Evolutionary conservation across 768 basidiomycete species (phyloP), one percentile per base, ranked within the genome.

Genomic region (Suillus sp.): DNA sequence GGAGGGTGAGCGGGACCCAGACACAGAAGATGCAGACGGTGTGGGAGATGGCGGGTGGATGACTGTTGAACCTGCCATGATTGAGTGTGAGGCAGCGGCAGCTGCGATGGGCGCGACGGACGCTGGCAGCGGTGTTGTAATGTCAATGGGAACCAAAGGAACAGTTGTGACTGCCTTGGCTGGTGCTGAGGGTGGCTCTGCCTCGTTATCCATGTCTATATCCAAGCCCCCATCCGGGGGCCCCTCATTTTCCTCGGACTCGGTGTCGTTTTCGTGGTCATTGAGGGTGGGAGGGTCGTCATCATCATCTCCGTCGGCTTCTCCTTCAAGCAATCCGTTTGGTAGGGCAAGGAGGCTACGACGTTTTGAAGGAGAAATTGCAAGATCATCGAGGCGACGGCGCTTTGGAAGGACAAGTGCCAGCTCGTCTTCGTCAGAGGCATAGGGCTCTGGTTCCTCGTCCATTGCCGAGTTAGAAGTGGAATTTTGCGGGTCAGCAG

Each of bases 61-160:
- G 54, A 80, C 72, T 13, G 74, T 67, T 1, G 81, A 76, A 25
- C 79, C 80, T 8, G 82, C 79, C 80, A 83, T 83, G 42, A 82
- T 83, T 14, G 83, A 81, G n/a, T 80, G 79, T 4, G 79, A 76
- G 7, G 81, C 78, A 0, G 77, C 80, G 5, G 78, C 77, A 1
- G 77, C 75, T 42, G 74, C 67, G 32, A 74, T 68, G 48, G 75
- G 72, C 14, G 72, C 69, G 53, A 70, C 67, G 42, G 71, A 65
- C 7, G 71, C 64, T 5, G 70, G 60, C 13, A 63, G 58, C 5
- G 72, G 71, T 5, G 65, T 65, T 40, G 66, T 65, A 5, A 62
- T 59, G 22, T 62, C 62, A 32, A 63, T 57, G 56, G 56, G 34
- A 48, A 47, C n/a, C 45, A 62, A 43, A 14, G 61, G 38, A 22